Conservation (phyloP, 2,329 filamentous ascomycete species). For the Alternaria gansuensis region DNA sequence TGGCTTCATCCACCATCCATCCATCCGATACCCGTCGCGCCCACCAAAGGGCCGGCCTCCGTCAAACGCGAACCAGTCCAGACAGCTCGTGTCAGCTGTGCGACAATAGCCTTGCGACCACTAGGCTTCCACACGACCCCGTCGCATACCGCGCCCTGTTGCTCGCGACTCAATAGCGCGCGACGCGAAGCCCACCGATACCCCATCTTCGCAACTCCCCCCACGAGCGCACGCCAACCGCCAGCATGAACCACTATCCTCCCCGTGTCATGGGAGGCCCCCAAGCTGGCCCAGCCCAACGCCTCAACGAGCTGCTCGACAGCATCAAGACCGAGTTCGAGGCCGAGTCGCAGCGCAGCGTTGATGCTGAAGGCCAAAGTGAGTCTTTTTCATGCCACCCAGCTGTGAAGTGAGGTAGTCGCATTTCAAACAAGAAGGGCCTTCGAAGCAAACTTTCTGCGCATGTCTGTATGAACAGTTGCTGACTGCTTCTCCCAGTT, state of each 20-base stretch:
- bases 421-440: background rate
- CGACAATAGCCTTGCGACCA: constrained; percentile 33
- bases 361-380: constrained; percentile 94
- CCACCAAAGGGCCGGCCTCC: constrained; percentile 35
- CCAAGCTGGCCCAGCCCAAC: constrained; percentile 68
- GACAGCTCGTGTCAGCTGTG: constrained; percentile 27
- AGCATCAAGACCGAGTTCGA: constrained; percentile 93
- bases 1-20: constrained; percentile 20
- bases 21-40: constrained; percentile 36
- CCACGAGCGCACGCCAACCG: constrained; percentile 10
- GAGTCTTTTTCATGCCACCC: constrained; percentile 58
- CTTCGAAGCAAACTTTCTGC: constrained; percentile 8
- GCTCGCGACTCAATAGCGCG: constrained; percentile 20
- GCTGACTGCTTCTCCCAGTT: constrained; percentile 53
- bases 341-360: constrained; percentile 78
- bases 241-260: constrained; percentile 74
- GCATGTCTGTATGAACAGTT: constrained; percentile 1
- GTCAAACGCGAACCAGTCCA: constrained; percentile 16
- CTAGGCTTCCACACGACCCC: constrained; percentile 23
- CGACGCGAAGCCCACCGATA: constrained; percentile 9
- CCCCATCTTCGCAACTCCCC: constrained; percentile 1
- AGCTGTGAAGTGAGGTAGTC: background rate
- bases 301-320: constrained; percentile 90
- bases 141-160: constrained; percentile 28
- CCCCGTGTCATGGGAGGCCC: constrained; percentile 79